A percentile compares a stretch with the other conserved stretches of the same genome.
These are phyloP conservation scores for Claviceps fusiformis DNA, from an alignment of 2,329 filamentous ascomycete species.

Conservation along the genomic window DNA sequence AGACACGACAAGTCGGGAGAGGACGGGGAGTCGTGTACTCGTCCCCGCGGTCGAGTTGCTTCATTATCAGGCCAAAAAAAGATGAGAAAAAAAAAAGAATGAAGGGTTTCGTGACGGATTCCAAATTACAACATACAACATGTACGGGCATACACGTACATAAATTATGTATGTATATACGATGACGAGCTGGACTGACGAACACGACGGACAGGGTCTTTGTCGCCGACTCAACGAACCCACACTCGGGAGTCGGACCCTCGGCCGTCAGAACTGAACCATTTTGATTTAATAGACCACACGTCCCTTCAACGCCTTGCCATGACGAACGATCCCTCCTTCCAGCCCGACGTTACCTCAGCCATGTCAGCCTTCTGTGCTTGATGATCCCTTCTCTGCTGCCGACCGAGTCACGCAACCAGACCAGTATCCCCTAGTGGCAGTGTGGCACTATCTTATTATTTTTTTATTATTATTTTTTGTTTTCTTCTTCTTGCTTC, in stretches of 20 bases:
- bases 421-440: no score
- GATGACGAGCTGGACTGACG: no score
- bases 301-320: neutral
- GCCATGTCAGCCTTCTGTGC: no score
- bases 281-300: neutral
- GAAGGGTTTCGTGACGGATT: neutral
- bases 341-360: no score
- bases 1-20: neutral
- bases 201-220: no score
- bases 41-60: neutral
- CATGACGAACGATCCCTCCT: neutral
- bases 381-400: no score
- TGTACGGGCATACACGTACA: neutral
- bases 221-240: neutral
- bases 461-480: no score
- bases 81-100: no score
- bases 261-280: neutral
- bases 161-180: neutral
- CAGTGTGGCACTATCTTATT: no score
- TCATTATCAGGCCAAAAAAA: neutral
- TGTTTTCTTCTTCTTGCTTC: no score
- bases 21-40: neutral
- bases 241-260: neutral
- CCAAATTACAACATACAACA: neutral
- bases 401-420: no score